Evolutionary conservation across 176 grass and related monocot species (phyloP).

Genomic region (Coix lacrymajobi): DNA sequence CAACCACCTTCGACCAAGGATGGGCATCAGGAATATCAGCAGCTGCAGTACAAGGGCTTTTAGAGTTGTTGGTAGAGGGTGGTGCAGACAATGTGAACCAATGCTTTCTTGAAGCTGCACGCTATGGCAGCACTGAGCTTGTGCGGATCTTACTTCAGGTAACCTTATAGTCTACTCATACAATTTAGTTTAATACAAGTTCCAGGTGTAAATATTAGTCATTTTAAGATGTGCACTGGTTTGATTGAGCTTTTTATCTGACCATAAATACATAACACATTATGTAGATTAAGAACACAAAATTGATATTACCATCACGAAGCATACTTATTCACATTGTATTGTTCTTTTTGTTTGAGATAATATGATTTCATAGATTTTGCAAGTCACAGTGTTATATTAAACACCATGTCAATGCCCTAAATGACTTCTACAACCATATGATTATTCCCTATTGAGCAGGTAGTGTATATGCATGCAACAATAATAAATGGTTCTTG

Average conservation of each 20-base stretch:
- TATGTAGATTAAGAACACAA: neutral
- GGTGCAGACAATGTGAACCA: slow-evolving; percentile 98
- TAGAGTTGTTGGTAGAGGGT: slow-evolving; percentile 92
- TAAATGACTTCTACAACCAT: neutral
- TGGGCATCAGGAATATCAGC: slow-evolving; percentile 79
- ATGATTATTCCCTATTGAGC: neutral
- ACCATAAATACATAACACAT: neutral
- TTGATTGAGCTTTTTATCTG: neutral
- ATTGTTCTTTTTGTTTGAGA: neutral
- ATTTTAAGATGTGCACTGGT: neutral
- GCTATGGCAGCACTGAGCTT: slow-evolving; percentile 94
- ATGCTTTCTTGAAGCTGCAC: slow-evolving; percentile 96
- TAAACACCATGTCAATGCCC: neutral
- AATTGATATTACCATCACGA: neutral
- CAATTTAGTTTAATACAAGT: slow-evolving; percentile 5
- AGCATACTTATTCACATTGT: neutral
- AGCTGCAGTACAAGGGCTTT: slow-evolving; percentile 67
- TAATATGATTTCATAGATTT: neutral
- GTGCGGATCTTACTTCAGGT: slow-evolving; percentile 93
- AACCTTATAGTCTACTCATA: neutral
- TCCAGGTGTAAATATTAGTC: neutral
- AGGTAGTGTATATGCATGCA: neutral
- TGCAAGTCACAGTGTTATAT: neutral
- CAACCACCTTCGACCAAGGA: slow-evolving; percentile 72
- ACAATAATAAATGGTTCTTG: slow-evolving; percentile 13